phyloP scores from a whole-genome alignment of 2,329 filamentous ascomycete genomes.

The Arthrocladium fulminans region DNA sequence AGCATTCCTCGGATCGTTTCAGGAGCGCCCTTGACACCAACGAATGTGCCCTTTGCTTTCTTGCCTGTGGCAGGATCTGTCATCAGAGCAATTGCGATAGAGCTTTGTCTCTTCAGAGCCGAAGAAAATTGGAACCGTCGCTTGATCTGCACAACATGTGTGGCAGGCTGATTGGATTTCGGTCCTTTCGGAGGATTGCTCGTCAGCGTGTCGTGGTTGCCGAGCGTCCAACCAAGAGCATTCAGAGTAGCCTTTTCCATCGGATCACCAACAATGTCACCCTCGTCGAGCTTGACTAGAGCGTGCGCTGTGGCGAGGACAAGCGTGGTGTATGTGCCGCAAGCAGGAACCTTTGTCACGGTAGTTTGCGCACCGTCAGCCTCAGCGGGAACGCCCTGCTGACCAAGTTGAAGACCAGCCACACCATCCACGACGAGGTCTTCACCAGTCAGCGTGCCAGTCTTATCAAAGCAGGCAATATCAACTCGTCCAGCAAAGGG shows the following conservation, averaged over 20 bases:
- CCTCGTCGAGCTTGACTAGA: constrained; percentile 90
- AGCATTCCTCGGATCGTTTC: constrained; percentile 96
- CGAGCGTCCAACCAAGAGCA: constrained; percentile 87
- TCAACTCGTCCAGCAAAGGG: constrained; percentile 93
- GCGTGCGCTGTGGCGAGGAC: constrained; percentile 93
- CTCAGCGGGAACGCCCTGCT: constrained; percentile 58
- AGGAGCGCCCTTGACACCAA: constrained; percentile 90
- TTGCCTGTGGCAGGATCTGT: constrained; percentile 63
- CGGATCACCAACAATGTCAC: constrained; percentile 92
- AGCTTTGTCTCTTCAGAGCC: constrained; percentile 89
- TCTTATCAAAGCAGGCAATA: constrained; percentile 97
- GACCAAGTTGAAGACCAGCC: constrained; percentile 71
- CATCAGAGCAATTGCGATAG: constrained; percentile 72
- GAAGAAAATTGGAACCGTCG: constrained; percentile 98
- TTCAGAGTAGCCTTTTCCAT: constrained; percentile 96
- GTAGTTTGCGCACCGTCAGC: constrained; percentile 74
- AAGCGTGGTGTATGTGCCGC: constrained; percentile 73
- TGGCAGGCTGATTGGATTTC: constrained; percentile 38
- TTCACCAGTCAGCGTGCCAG: constrained; percentile 90
- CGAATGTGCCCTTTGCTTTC: constrained; percentile 77
- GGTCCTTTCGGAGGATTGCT: constrained; percentile 50
- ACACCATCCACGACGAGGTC: constrained; percentile 96
- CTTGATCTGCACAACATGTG: constrained; percentile 84
- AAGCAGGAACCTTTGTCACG: constrained; percentile 61
- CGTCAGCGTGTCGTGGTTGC: constrained; percentile 73